Evolutionary conservation across 345 rosid genomes (phyloP).

Genomic region (Carallia pectinifolia): DNA sequence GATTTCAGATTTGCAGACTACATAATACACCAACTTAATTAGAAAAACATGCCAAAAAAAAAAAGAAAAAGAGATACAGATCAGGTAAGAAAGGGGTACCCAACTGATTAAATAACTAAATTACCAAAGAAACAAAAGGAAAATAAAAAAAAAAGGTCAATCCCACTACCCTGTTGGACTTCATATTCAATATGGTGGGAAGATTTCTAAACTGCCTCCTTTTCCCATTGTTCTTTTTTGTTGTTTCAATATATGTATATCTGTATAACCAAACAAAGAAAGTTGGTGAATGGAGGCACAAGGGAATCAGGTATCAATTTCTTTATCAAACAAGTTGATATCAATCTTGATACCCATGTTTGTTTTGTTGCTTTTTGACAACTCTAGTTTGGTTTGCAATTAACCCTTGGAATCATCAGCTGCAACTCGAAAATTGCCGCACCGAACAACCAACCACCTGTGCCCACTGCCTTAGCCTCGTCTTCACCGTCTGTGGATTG

Average conservation of each 20-base stretch:
- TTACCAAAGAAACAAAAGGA: background rate
- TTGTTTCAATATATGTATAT: background rate
- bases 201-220: background rate
- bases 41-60: background rate
- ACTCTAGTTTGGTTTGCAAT: background rate
- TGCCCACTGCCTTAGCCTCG: conserved; percentile 88
- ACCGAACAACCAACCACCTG: conserved; percentile 95
- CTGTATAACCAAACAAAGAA: conserved; percentile 6
- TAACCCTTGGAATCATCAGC: conserved; percentile 1
- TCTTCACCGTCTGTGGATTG: conserved; percentile 78
- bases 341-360: conserved; percentile 9
- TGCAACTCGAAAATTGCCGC: conserved; percentile 49
- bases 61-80: background rate
- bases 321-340: conserved; percentile 16
- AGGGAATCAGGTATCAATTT: conserved; percentile 5
- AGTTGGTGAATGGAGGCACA: background rate
- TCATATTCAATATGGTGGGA: background rate
- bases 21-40: background rate
- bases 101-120: background rate
- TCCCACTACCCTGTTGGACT: background rate
- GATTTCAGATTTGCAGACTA: background rate
- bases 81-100: background rate
- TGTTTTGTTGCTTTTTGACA: conserved; percentile 19
- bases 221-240: background rate
- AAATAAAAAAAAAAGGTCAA: background rate